Evolutionary conservation across 164 flowering plant genomes (phyloP), one percentile per base, ranked within the genome.

Genomic region (Piper longum): DNA sequence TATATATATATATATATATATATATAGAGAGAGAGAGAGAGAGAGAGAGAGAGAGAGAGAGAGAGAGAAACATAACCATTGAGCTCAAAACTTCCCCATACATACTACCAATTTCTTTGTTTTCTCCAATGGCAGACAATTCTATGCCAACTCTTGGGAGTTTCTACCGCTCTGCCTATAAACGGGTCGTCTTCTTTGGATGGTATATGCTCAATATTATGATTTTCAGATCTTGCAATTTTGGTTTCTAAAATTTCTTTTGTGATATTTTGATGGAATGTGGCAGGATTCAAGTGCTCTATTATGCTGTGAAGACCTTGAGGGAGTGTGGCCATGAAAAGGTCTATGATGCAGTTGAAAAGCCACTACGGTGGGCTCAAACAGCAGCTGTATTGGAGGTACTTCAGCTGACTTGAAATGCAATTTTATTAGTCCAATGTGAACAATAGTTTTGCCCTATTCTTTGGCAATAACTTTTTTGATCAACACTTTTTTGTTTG

Each of bases 301-400:
- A 79, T 75, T 42, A 88, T 17, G 82, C 91, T 59, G 52, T 88
- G 54, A 84, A 74, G 65, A 85, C 96, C 4, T 76, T 95, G 71
- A 75, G 43, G 14, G 89, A 86, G 65, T 78, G 89, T 0, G 84
- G 91, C 45, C 79, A 82, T 62, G 79, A 87, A 62, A 78, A 82
- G 43, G 99, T 95, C 40, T 95, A 91, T 71, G 69, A 73, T 70
- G 91, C 96, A 0, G 90, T 91, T 51, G 87, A 90, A 68, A 78
- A 66, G 76, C 97, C 96, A 44, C 81, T 95, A 44, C 82, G 71
- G 64, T 75, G 83, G 48, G 87, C 99, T 63, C 99, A 95, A 77
- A 77, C 99, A 16, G 99, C 96, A 14, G 97, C 99, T 45, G 69
- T 91, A 65, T 61, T 95, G 77, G 99, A 91, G 87, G 96, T 86